phyloP scores from a whole-genome alignment of 2,329 filamentous ascomycete genomes.

The Epicoccum sorghinum region DNA sequence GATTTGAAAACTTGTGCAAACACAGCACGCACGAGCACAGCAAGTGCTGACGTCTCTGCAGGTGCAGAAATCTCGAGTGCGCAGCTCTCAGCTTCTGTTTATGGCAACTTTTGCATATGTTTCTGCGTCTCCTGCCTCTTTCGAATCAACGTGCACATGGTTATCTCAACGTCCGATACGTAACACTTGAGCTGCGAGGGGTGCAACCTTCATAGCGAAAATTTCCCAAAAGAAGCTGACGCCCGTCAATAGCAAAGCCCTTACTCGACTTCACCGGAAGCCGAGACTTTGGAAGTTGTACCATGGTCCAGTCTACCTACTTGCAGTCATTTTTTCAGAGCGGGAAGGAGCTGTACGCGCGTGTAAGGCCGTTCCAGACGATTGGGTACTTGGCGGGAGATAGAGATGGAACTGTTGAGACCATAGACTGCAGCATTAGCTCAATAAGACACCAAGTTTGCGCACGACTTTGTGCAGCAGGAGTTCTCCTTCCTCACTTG shows the following conservation, averaged over 20 bases:
- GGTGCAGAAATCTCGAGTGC: no score
- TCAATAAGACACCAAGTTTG: not conserved
- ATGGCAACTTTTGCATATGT: no score
- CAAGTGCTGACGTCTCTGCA: no score
- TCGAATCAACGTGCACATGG: no score
- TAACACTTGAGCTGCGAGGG: no score
- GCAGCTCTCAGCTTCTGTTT: no score
- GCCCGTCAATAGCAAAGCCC: not conserved
- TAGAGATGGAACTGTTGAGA: slow-evolving; percentile 10
- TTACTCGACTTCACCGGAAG: slow-evolving; percentile 7
- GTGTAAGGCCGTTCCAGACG: not conserved
- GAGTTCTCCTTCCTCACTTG: not conserved
- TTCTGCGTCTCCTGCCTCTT: no score
- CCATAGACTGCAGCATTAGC: slow-evolving; percentile 8
- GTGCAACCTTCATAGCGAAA: not conserved
- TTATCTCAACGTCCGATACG: no score
- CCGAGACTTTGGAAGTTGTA: not conserved
- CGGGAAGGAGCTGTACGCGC: not conserved
- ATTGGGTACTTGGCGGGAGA: not conserved
- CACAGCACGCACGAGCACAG: no score
- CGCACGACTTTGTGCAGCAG: not conserved
- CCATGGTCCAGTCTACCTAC: not conserved
- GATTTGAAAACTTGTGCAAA: no score
- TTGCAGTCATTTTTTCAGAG: not conserved
- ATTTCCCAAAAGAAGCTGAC: not conserved